phyloP scores from a whole-genome alignment of 805 yeast species.

The Henningerozyma blattae region DNA sequence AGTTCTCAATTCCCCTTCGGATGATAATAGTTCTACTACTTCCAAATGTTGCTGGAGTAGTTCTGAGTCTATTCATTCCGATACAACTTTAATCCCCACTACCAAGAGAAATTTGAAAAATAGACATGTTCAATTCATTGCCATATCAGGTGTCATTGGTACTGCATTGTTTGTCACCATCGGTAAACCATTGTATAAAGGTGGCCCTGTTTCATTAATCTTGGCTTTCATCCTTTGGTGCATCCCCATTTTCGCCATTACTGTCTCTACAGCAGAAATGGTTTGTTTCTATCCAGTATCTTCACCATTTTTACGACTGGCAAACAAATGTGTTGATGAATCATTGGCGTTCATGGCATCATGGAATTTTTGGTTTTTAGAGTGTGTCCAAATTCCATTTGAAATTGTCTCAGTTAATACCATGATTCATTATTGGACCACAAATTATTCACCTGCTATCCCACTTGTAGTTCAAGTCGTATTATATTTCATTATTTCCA shows the following conservation, averaged over 20 bases:
- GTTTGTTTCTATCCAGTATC: conserved; percentile 63
- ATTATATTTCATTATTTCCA: conserved; percentile 48
- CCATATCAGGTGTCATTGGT: conserved; percentile 75
- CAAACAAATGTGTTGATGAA: conserved; percentile 65
- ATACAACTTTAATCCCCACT: background rate
- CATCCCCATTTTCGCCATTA: conserved; percentile 50
- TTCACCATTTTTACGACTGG: conserved; percentile 64
- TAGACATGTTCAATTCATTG: conserved; percentile 66
- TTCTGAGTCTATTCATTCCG: background rate
- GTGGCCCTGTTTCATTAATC: conserved; percentile 61
- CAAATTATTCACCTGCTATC: conserved; percentile 60
- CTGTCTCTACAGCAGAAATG: conserved; percentile 66
- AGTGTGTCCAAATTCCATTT: conserved; percentile 68
- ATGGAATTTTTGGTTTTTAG: conserved; percentile 67
- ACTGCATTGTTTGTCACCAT: conserved; percentile 68
- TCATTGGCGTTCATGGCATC: conserved; percentile 66
- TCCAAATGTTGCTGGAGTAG: too few relatives aligned
- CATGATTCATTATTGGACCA: conserved; percentile 70
- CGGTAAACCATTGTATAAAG: conserved; percentile 47
- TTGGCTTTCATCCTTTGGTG: conserved; percentile 59
- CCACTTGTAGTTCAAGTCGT: conserved; percentile 53
- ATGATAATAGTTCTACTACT: too few relatives aligned
- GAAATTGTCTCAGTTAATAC: conserved; percentile 73
- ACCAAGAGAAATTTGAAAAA: conserved; percentile 36
- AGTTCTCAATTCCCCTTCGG: too few relatives aligned